Percentiles rank a stretch among this genome's conserved stretches.
phyloP scores from a whole-genome alignment of 768 basidiomycete species.

The Tricholoma matsutake region DNA sequence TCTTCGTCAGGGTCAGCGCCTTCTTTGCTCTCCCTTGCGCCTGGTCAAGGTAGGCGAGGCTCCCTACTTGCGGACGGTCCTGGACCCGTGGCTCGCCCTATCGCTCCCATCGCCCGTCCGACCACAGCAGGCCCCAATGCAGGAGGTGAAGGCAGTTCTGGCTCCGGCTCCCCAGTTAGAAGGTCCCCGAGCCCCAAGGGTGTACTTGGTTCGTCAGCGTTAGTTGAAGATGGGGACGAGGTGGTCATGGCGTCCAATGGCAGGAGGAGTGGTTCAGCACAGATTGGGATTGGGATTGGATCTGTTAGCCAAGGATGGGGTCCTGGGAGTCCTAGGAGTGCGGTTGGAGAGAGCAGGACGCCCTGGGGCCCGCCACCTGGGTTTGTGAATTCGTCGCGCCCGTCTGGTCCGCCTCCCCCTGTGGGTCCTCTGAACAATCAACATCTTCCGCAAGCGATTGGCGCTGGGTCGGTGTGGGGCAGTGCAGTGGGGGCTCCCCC shows the following conservation, averaged over 20 bases:
- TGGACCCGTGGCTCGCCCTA: conserved; percentile 61
- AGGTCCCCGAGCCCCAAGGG: conserved; percentile 59
- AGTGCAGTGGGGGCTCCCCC: conserved; percentile 24
- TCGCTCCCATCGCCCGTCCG: conserved; percentile 70
- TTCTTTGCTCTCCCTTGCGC: conserved; percentile 37
- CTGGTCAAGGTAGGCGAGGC: conserved; percentile 46
- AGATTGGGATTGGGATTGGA: conserved; percentile 25
- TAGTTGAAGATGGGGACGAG: conserved; percentile 79
- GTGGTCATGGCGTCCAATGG: conserved; percentile 51
- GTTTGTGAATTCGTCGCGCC: conserved; percentile 32
- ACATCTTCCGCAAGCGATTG: conserved; percentile 20
- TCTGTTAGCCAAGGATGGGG: conserved; percentile 49
- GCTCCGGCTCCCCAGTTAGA: conserved; percentile 55
- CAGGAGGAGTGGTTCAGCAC: conserved; percentile 37
- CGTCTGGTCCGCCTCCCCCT: conserved; percentile 30
- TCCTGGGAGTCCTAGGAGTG: conserved; percentile 43
- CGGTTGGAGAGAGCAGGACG: conserved; percentile 28
- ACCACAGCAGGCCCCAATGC: conserved; percentile 33
- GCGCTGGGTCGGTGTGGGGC: conserved; percentile 40
- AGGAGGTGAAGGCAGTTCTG: conserved; percentile 57
- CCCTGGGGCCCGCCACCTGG: conserved; percentile 47
- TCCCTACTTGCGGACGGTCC: conserved; percentile 44
- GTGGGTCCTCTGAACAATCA: conserved; percentile 23
- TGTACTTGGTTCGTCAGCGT: conserved; percentile 71
- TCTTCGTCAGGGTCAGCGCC: conserved; percentile 31